Percentiles rank a stretch among this genome's conserved stretches.
These are phyloP conservation scores for Trametes hirsuta DNA, from an alignment of 1,284 basidiomycete species.

Conservation along the genomic window DNA sequence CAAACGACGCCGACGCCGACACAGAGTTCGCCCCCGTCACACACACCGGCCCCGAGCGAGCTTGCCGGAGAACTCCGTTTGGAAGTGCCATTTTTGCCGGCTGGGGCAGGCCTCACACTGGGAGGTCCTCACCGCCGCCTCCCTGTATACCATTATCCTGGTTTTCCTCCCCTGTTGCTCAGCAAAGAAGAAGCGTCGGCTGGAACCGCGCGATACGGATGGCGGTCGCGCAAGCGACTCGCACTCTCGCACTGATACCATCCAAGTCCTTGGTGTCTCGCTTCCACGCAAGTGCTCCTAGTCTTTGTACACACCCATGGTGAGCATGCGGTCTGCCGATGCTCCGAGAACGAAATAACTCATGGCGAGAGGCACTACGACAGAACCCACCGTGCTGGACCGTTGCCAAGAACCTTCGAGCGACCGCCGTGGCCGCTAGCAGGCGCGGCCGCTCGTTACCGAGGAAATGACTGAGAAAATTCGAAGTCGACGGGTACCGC, in stretches of 20 bases:
- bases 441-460: background rate
- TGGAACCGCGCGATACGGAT: background rate
- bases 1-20: too few relatives aligned
- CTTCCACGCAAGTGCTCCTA: background rate
- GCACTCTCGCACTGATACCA: background rate
- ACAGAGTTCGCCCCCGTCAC: too few relatives aligned
- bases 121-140: background rate
- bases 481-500: background rate
- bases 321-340: background rate
- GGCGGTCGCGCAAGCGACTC: background rate
- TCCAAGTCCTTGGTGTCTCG: background rate
- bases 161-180: background rate
- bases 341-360: background rate
- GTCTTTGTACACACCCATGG: background rate
- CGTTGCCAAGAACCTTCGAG: background rate
- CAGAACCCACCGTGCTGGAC: background rate
- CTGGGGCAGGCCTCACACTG: too few relatives aligned
- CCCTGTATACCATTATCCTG: background rate
- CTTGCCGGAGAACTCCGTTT: too few relatives aligned
- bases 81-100: too few relatives aligned
- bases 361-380: background rate
- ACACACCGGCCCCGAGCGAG: too few relatives aligned
- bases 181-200: background rate
- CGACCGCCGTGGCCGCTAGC: background rate
- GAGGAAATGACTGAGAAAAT: slow-evolving; percentile 1